These are phyloP conservation scores for Platanthera guangdongensis DNA, from an alignment of 106 monocot genomes.

Conservation along the genomic window DNA sequence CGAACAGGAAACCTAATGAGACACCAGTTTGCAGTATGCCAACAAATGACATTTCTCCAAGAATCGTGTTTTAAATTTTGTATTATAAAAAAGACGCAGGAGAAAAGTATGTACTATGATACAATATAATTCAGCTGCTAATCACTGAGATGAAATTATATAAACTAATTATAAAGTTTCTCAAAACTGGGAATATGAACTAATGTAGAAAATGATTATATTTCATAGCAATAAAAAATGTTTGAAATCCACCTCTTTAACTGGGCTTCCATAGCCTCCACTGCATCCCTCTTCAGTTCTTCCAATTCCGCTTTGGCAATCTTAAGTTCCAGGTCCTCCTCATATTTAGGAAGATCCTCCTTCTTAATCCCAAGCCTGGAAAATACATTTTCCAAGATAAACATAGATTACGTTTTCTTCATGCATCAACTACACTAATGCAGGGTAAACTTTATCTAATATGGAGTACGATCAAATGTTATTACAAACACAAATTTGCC, in stretches of 20 bases:
- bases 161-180: background rate
- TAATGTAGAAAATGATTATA: background rate
- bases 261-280: constrained; percentile 91
- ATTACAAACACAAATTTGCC: background rate
- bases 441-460: background rate
- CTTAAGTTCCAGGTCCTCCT: constrained; percentile 75
- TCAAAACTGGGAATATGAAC: background rate
- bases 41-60: background rate
- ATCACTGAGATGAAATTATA: background rate
- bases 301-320: constrained; percentile 69
- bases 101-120: background rate
- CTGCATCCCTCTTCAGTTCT: constrained; percentile 64
- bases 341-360: constrained; percentile 81
- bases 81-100: background rate
- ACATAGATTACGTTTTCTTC: background rate
- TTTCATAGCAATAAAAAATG: background rate
- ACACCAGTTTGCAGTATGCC: background rate
- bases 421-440: constrained; percentile 5
- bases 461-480: background rate
- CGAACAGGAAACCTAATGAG: background rate
- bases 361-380: constrained; percentile 77
- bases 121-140: background rate
- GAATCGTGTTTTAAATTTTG: background rate
- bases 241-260: constrained; percentile 52
- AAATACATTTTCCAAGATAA: background rate